phyloP scores from a whole-genome alignment of 2,329 filamentous ascomycete species.

The Pseudopyricularia javanii region DNA sequence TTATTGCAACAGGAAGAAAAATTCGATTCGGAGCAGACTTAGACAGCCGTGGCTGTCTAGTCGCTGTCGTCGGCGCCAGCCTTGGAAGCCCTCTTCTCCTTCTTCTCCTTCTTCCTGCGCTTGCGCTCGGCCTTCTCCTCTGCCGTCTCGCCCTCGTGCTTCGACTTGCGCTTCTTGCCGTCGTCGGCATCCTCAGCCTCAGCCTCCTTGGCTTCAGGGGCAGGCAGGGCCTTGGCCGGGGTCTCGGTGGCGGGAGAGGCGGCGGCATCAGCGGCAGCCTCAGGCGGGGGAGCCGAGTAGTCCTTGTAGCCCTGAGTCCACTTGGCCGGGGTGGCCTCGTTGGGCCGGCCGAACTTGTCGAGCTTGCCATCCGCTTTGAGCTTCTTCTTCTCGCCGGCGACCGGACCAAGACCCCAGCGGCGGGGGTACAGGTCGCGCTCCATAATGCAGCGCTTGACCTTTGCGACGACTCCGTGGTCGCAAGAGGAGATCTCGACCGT shows the following conservation, averaged over 20 bases:
- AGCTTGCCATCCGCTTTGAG: conserved; percentile 96
- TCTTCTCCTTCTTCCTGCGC: conserved; percentile 18
- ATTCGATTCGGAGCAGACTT: background rate
- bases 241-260: conserved; percentile 30
- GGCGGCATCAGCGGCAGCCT: conserved; percentile 24
- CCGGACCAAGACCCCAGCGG: conserved; percentile 90
- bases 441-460: conserved; percentile 99
- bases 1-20: background rate
- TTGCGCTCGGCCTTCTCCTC: conserved; percentile 42
- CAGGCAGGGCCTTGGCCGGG: conserved; percentile 16
- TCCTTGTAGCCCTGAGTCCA: conserved; percentile 93
- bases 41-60: background rate
- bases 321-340: conserved; percentile 85
- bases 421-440: conserved; percentile 95
- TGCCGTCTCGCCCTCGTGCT: conserved; percentile 65
- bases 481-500: conserved; percentile 94
- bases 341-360: conserved; percentile 90
- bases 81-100: conserved; percentile 13
- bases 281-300: conserved; percentile 49
- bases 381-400: conserved; percentile 98
- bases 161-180: conserved; percentile 61
- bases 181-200: conserved; percentile 38
- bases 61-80: conserved; percentile 11
- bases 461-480: conserved; percentile 94
- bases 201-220: conserved; percentile 17